Evolutionary conservation across 495 filamentous ascomycete species (phyloP).

Genomic region (Penicillium silybi): DNA sequence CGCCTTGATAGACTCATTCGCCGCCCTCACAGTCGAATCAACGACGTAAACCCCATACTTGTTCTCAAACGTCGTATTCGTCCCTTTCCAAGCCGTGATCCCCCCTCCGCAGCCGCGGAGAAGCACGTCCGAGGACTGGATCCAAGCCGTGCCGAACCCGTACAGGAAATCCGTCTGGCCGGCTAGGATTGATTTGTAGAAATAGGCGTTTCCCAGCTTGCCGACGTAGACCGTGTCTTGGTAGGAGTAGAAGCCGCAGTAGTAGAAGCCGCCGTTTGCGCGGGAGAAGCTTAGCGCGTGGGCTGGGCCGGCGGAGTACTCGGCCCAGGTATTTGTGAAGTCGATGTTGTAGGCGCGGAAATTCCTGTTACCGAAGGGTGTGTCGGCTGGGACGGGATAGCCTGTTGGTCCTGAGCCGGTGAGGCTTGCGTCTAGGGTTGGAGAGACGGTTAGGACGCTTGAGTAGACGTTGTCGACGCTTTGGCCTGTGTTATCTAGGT

Average conservation of each 20-base stretch:
- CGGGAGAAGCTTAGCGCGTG: constrained; percentile 52
- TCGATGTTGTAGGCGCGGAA: constrained; percentile 60
- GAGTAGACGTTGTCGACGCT: constrained; percentile 55
- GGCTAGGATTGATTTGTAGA: constrained; percentile 49
- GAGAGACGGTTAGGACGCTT: constrained; percentile 51
- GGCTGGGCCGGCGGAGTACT: constrained; percentile 50
- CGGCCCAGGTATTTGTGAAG: constrained; percentile 52
- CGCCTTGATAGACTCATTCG: constrained; percentile 46
- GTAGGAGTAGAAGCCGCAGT: constrained; percentile 53
- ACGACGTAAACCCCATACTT: constrained; percentile 61
- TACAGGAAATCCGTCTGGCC: constrained; percentile 61
- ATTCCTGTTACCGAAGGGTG: constrained; percentile 53
- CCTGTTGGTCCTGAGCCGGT: constrained; percentile 55
- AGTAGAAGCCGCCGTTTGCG: constrained; percentile 58
- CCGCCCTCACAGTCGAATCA: constrained; percentile 43
- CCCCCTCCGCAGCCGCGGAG: constrained; percentile 58
- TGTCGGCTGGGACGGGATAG: constrained; percentile 51
- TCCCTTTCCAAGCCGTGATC: constrained; percentile 64
- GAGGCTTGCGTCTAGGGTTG: constrained; percentile 52
- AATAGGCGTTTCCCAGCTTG: constrained; percentile 58
- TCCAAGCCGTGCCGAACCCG: constrained; percentile 51
- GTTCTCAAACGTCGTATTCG: constrained; percentile 58
- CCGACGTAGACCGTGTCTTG: constrained; percentile 62
- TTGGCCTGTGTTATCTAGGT: constrained; percentile 38
- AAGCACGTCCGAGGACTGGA: constrained; percentile 38